A percentile compares a stretch with the other conserved stretches of the same genome.
These are phyloP conservation scores for Moniliophthora roreri DNA, from an alignment of 1,284 basidiomycete species.

Conservation along the genomic window DNA sequence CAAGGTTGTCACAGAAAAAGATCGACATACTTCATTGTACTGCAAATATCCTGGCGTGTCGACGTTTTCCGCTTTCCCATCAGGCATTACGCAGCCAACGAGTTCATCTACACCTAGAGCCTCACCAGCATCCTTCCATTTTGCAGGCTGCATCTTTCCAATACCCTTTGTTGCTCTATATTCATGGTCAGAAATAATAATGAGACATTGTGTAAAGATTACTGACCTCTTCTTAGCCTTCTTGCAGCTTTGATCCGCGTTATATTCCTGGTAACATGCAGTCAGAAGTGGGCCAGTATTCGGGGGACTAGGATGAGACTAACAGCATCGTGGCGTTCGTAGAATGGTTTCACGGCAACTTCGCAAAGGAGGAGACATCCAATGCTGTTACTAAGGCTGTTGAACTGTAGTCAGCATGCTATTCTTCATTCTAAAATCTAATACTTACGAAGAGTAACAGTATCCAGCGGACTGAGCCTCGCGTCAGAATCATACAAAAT, in stretches of 20 bases:
- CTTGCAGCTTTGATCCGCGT: conserved; percentile 52
- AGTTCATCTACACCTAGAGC: conserved; percentile 51
- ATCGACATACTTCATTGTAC: conserved; percentile 21
- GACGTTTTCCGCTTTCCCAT: conserved; percentile 30
- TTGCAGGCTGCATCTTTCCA: conserved; percentile 47
- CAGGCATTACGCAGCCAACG: conserved; percentile 58
- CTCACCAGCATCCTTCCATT: conserved; percentile 63
- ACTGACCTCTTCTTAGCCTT: conserved; percentile 26
- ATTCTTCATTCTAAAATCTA: background rate
- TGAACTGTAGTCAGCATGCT: background rate
- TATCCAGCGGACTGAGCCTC: conserved; percentile 52
- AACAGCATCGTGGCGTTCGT: conserved; percentile 44
- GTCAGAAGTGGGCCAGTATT: background rate
- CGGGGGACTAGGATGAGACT: conserved; percentile 3
- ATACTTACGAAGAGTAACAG: conserved; percentile 50
- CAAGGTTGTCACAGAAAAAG: conserved; percentile 15
- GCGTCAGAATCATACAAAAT: background rate
- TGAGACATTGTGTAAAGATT: background rate
- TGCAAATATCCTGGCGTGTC: conserved; percentile 17
- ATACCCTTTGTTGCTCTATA: conserved; percentile 55
- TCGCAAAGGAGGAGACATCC: conserved; percentile 61
- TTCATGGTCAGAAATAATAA: conserved; percentile 7
- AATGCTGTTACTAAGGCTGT: conserved; percentile 48
- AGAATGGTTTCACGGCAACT: conserved; percentile 56
- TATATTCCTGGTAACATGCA: conserved; percentile 35